phyloP scores from a whole-genome alignment of 169 alveolate species.

The Cryptosporidium canis region DNA sequence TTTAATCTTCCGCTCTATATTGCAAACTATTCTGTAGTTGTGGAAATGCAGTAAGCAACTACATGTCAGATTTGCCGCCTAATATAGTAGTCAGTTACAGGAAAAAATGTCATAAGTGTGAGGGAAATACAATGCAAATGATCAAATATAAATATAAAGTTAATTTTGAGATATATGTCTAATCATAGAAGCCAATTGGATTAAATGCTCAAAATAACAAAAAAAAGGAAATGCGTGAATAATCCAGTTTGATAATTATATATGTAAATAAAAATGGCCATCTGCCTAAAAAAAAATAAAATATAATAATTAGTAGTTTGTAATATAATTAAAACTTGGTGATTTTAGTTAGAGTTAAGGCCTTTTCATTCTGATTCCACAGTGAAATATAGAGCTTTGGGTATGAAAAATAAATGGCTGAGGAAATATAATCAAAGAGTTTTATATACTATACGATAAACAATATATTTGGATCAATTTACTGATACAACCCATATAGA shows the following conservation, averaged over 20 bases:
- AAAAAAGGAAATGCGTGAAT: background rate
- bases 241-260: background rate
- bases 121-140: background rate
- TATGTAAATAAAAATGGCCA: background rate
- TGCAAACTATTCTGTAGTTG: background rate
- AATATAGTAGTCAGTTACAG: background rate
- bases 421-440: background rate
- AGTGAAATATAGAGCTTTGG: background rate
- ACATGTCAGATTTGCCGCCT: background rate
- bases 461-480: conserved; percentile 16
- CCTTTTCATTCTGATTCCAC: background rate
- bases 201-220: background rate
- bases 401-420: background rate
- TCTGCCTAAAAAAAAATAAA: conserved; percentile 4
- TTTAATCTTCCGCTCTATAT: background rate
- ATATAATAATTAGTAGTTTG: background rate
- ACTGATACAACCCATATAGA: conserved; percentile 37
- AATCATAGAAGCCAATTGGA: background rate
- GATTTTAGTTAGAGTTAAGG: background rate
- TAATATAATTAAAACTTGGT: conserved; percentile 12
- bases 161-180: background rate
- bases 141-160: background rate
- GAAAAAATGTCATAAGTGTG: background rate
- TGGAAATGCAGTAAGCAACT: background rate
- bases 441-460: conserved; percentile 3